These are phyloP conservation scores for Lasiodiplodia gonubiensis DNA, from an alignment of 2,329 filamentous ascomycete species.

Conservation along the genomic window DNA sequence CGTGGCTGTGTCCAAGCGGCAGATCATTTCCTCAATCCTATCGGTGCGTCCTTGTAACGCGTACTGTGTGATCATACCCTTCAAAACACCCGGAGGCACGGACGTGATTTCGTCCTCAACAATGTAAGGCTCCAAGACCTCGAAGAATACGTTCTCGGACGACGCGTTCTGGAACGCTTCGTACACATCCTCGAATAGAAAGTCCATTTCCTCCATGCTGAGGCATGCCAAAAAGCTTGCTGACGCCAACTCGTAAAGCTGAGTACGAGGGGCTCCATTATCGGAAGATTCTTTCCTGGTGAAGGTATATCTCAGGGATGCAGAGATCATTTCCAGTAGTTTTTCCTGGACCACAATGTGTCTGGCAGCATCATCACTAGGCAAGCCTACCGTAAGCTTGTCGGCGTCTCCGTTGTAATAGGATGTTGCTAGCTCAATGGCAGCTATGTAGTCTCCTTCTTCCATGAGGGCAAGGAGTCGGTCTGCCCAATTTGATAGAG, in stretches of 20 bases:
- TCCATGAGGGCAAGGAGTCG: constrained; percentile 93
- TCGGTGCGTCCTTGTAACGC: constrained; percentile 75
- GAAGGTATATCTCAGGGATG: constrained; percentile 89
- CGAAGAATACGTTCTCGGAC: constrained; percentile 77
- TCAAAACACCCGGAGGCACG: constrained; percentile 82
- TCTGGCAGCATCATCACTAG: constrained; percentile 77
- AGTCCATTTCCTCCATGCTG: constrained; percentile 77
- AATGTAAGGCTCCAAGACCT: constrained; percentile 87
- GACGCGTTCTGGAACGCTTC: constrained; percentile 84
- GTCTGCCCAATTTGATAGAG: constrained; percentile 96
- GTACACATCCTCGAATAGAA: constrained; percentile 89
- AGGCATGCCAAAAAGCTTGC: constrained; percentile 85
- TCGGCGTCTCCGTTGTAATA: constrained; percentile 93
- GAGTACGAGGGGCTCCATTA: constrained; percentile 59
- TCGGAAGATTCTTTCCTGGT: constrained; percentile 61
- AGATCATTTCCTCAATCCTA: constrained; percentile 90
- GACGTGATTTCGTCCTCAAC: constrained; percentile 75
- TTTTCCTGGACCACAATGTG: constrained; percentile 87
- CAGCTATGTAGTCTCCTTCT: constrained; percentile 91
- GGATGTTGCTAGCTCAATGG: constrained; percentile 86
- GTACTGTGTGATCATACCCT: constrained; percentile 83
- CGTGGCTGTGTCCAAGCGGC: constrained; percentile 85
- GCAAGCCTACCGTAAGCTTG: constrained; percentile 90
- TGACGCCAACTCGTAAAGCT: constrained; percentile 78
- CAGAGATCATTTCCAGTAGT: constrained; percentile 89